Evolutionary conservation across 108 stramenopile genomes (phyloP), one percentile per base, ranked within the genome.

Genomic region (Nannochloropsis gaditana): DNA sequence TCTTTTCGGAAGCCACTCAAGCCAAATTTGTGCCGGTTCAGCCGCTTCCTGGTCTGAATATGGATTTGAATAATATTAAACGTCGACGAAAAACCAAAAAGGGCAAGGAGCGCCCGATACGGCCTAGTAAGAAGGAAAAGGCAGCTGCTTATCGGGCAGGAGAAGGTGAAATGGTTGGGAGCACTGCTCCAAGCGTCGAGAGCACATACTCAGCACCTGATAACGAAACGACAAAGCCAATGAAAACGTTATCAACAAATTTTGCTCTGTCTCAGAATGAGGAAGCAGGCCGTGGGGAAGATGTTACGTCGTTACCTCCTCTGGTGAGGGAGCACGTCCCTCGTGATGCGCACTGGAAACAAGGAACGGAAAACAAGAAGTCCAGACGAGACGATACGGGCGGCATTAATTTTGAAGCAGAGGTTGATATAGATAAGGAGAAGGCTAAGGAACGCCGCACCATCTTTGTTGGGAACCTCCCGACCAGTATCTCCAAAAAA

Each of bases 391-490:
- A 31, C 31, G 31, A 31, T 31, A 31, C 31, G 31, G 31, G 31
- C 31, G 31, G 31, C 31, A 31, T 31, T 1, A 31, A 31, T 31
- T 31, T 31, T 31, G 31, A 31, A 31, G 31, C 31, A 31, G 83
- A 83, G 31, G 45, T 45, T 41, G 86, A 87, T 45, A 83, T 83
- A 42, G 80, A 80, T 21, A 45, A 41, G 44, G 87, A 87, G 19
- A 47, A 79, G 6, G 87, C 83, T 15, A 87, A 83, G 42, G 87
- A 87, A 11, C 87, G 83, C 19, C 44, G 85, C 11, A 90, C 90
- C 15, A 80, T 90, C 9, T 90, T 90, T 44, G 89, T 90, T 45
- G 90, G 90, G 10, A 90, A 90, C 86, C 41, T 90, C 21, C 90
- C 90, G 5, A 85, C 79, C 11, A 87, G 31, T 17, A 80, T 84